Base-by-base conservation (phyloP, 2,329 filamentous ascomycete species). In the Pseudocercospora vitis region DNA sequence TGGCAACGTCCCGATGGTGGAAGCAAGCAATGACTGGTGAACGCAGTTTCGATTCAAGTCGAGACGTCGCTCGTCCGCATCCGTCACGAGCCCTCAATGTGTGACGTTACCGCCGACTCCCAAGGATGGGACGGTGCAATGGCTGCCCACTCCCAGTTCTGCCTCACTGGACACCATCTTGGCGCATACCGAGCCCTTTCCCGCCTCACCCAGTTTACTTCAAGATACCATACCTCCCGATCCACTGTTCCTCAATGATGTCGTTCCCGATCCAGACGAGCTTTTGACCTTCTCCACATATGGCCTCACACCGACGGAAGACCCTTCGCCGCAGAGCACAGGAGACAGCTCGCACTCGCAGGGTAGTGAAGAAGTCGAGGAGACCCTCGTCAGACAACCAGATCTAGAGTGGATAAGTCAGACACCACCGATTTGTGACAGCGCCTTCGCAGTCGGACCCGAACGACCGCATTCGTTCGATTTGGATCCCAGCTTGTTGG, bases 401-500 rank as follows among this genome's bases (percentile, higher is more conserved):
- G 37, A 42, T 12, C 37, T 42, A 12, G 37, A 42, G 21, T 42
- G 37, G 37, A 42, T 42, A 24, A 26, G 14, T n/a, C 37, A 21
- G 11, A 42, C 37, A 21, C 37, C 37, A 7, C 37, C 37, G 18
- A 42, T 42, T 21, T 42, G 37, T 12, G 37, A 42, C 37, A 42
- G 37, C 37, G 21, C 37, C 6, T 42, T 42, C 21, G 11, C 37
- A 3, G 11, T 42, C 4, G 37, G 37, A 7, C 37, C 37, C n/a
- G 37, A 23, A 2, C 37, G 37, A 1, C 37, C 37, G 7, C 16
- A 23, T 14, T 42, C 37, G 12, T 21, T 42, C 4, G 19, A 42
- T 3, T 23, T 26, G 9, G 37, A 42, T 42, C 37, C 37, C 21
- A 12, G n/a, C 8, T 7, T 42, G 9, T 12, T 21, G 9, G 37